Base-by-base conservation (phyloP, 305 asterid species). In the Fraxinus dipetala region DNA sequence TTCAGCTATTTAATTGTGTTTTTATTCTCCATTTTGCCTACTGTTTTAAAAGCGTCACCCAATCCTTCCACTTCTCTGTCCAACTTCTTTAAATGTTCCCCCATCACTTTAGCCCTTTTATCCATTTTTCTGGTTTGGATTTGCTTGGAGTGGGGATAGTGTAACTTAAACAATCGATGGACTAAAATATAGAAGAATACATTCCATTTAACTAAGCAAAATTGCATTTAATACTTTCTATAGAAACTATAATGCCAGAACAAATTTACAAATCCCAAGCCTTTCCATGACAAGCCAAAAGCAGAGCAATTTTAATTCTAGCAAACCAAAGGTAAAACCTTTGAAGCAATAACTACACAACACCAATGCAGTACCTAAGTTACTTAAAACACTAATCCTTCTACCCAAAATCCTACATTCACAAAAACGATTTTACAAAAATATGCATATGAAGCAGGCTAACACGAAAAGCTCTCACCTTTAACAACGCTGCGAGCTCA, bases 401-500 rank as follows among this genome's bases (percentile, higher is more conserved):
- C 16, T 11, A 65, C 72, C 72, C 5, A 11, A 11, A 65, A 65
- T 65, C n/a, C 36, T 67, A 28, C 74, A 67, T 10, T 26, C 18
- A 28, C 6, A 65, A 67, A 11, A 26, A 67, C 2, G 32, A 30
- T 28, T 28, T 30, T 26, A 32, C 16, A 34, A 26, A 10, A 9
- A 26, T 26, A 2, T 10, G 28, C 72, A 22, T 2, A 63, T 63
- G 24, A 54, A 48, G 13, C 74, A 28, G 18, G 20, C 24, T 10
- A 67, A 67, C 18, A 26, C n/a, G 0, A n/a, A 72, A 69, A 65
- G 65, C 32, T 72, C 86, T 84, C 76, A 93, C 98, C 91, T 90
- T 93, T 31, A 95, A 82, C 92, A 95, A 88, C 4, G 93, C 93
- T 14, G 92, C 92, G 6, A 95, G 93, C 86, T 93, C 99, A 31